Evolutionary conservation across 257 asterid species (phyloP).

Genomic region (Nemophila menziesii): DNA sequence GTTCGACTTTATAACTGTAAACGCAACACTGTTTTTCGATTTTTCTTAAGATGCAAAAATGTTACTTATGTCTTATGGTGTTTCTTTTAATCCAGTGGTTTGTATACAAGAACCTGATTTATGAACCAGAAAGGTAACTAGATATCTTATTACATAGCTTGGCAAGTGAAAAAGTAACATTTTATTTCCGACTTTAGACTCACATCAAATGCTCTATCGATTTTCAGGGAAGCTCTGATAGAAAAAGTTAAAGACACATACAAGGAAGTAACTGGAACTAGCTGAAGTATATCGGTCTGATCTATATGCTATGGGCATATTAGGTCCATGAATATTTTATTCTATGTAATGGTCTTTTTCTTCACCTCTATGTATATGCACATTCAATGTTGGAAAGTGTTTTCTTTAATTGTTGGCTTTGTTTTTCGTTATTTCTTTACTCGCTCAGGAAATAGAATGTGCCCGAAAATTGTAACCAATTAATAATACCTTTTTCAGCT

Average conservation of each 20-base stretch:
- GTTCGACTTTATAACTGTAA: neutral
- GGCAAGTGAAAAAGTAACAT: neutral
- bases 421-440: no score
- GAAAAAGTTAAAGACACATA: conserved; percentile 46
- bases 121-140: conserved; percentile 52
- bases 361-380: neutral
- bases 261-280: conserved; percentile 51
- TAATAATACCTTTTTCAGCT: no score
- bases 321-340: neutral
- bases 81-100: conserved; percentile 55
- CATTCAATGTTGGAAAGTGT: neutral
- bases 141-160: conserved; percentile 2
- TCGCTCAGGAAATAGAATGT: no score
- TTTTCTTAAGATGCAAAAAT: neutral
- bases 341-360: neutral
- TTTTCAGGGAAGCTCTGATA: conserved; percentile 65
- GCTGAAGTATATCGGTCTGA: conserved; percentile 10
- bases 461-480: no score
- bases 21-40: neutral
- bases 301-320: neutral
- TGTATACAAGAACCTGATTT: conserved; percentile 59
- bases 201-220: neutral
- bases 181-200: neutral
- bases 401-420: no score
- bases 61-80: neutral